Evolutionary conservation across 1,284 basidiomycete genomes (phyloP).

Genomic region (Naganishia liquefaciens): DNA sequence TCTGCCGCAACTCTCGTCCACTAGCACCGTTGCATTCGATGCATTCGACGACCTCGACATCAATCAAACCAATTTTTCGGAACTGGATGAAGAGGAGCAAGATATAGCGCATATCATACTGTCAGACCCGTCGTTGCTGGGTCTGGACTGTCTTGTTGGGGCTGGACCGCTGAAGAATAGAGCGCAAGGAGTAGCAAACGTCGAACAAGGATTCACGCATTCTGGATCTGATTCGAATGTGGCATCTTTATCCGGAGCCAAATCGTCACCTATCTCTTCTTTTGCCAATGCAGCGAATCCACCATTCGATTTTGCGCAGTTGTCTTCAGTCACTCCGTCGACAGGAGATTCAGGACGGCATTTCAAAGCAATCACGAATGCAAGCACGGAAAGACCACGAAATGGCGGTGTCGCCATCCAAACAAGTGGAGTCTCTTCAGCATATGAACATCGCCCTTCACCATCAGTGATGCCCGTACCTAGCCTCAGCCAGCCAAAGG

Average conservation of each 20-base stretch:
- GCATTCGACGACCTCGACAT: slow-evolving; percentile 22
- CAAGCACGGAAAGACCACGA: no score
- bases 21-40: slow-evolving; percentile 18
- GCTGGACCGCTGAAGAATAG: slow-evolving; percentile 19
- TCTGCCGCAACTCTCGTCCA: slow-evolving; percentile 14
- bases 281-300: no score
- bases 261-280: no score
- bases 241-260: no score
- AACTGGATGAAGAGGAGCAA: slow-evolving; percentile 26
- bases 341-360: neutral
- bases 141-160: slow-evolving; percentile 13
- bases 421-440: no score
- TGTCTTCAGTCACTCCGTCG: neutral
- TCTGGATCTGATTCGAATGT: neutral
- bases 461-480: no score
- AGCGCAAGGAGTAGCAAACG: neutral
- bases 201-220: neutral
- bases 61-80: slow-evolving; percentile 25
- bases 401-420: no score
- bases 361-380: no score
- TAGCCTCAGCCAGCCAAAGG: no score
- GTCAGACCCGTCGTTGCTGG: slow-evolving; percentile 24
- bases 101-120: slow-evolving; percentile 26
- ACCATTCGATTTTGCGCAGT: no score
- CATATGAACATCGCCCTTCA: no score